These are phyloP conservation scores for Claviceps sp. DNA, from an alignment of 2,329 filamentous ascomycete species.

Conservation along the genomic window DNA sequence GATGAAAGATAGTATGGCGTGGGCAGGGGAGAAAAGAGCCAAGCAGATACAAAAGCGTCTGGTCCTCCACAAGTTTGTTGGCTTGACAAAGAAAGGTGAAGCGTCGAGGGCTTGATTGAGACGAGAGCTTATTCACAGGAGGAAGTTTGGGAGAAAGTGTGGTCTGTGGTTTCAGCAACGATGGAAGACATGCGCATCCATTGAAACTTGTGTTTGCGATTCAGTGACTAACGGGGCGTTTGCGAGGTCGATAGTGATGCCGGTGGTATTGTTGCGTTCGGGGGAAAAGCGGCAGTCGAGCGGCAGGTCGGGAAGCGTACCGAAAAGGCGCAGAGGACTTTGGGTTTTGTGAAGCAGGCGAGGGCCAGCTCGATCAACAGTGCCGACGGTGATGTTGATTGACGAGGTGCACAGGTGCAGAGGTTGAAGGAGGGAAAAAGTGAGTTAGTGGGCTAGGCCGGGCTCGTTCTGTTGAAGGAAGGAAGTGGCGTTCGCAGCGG, in stretches of 20 bases:
- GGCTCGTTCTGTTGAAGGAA: not conserved
- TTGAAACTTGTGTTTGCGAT: conserved; percentile 1
- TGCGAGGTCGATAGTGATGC: not conserved
- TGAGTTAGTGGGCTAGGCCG: not conserved
- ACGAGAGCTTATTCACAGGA: not conserved
- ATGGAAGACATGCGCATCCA: conserved; percentile 1
- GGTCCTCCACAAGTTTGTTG: not conserved
- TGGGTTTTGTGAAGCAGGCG: not conserved
- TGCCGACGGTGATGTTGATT: not conserved
- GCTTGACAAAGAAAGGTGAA: not conserved
- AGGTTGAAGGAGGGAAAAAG: conserved; percentile 3
- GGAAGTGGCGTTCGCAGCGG: conserved; percentile 3
- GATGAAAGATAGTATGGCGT: conserved; percentile 5
- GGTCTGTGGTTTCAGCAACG: not conserved
- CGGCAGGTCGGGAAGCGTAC: not conserved
- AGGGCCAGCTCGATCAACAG: not conserved
- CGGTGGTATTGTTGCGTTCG: not conserved
- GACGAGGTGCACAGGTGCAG: not conserved
- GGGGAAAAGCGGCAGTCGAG: not conserved
- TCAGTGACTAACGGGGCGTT: not conserved
- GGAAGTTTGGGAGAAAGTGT: not conserved
- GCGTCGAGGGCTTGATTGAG: not conserved
- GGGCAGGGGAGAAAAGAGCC: conserved; percentile 3
- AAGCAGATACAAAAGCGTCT: conserved; percentile 6
- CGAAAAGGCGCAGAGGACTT: not conserved